Percentiles rank a stretch among this genome's conserved stretches.
Evolutionary conservation across 1,284 basidiomycete species (phyloP).

Genomic region (Coniophora puteana): DNA sequence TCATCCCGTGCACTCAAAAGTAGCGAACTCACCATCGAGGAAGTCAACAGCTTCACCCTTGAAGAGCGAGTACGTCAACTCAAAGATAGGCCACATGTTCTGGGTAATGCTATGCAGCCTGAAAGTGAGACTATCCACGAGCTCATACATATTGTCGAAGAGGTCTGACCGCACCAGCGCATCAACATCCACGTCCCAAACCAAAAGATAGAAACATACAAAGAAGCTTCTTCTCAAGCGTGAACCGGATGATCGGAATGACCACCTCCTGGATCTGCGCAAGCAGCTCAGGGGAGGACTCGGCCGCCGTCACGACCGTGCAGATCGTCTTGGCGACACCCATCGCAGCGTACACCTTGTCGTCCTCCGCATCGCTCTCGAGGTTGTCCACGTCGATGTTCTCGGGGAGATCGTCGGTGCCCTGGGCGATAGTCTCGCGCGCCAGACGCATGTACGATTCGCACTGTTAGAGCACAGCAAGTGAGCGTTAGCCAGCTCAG

Average conservation of each 20-base stretch:
- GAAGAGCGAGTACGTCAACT: constrained; percentile 82
- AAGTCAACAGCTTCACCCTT: constrained; percentile 84
- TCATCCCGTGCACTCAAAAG: background rate
- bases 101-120: constrained; percentile 75
- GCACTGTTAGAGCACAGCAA: constrained; percentile 42
- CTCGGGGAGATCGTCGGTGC: constrained; percentile 39
- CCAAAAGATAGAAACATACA: constrained; percentile 39
- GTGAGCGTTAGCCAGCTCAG: background rate
- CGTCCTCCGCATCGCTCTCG: constrained; percentile 61
- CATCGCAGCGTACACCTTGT: constrained; percentile 85
- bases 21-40: constrained; percentile 57
- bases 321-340: constrained; percentile 79
- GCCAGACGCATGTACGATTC: constrained; percentile 81
- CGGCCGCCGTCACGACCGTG: constrained; percentile 72
- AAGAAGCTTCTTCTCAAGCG: constrained; percentile 70
- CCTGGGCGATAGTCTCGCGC: constrained; percentile 57
- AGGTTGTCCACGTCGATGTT: constrained; percentile 49
- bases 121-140: constrained; percentile 85
- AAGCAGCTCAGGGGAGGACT: constrained; percentile 73
- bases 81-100: constrained; percentile 86
- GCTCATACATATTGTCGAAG: constrained; percentile 86
- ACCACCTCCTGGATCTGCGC: constrained; percentile 80
- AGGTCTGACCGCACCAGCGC: constrained; percentile 50
- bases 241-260: constrained; percentile 75
- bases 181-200: background rate